Evolutionary conservation across 306 rosid species (phyloP), one percentile per base, ranked within the genome.

Genomic region (Citrullus colocynthis): DNA sequence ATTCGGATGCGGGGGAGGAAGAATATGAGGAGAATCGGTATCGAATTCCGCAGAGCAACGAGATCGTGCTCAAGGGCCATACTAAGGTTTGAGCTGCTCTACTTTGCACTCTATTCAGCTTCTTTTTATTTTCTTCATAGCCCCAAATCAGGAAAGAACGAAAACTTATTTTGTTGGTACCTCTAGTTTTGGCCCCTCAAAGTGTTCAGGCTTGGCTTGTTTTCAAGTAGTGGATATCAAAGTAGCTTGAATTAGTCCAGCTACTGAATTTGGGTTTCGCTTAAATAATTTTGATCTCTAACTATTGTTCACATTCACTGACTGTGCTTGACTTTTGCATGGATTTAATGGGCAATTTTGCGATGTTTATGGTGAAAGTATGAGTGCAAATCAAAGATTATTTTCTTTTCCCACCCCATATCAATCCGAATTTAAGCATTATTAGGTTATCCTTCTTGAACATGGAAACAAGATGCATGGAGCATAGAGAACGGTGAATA

Each of bases 41-140:
- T 80, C 87, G 95, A 67, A 90, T 94, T 76, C 98, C 98, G 20
- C 86, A 85, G n/a, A 94, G 90, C 82, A 94, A 94, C 48, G 95
- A 92, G 90, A 94, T 94, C 81, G 95, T 89, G 24, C 96, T 94
- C 67, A 90, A 92, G 85, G 98, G 98, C 30, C 97, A 94, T 83
- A 90, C 88, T 37, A 94, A 94, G 96, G 97, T 90, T 78, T 56
- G 9, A 6, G 7, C 37, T 79, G 41, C 4, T 3, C 28, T 45
- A 48, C 4, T 34, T 58, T 58, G 44, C 62, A 21, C 16, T 9
- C 54, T 9, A 16, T 75, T 75, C 67, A 24, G 21, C 78, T 52
- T 6, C 6, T 56, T 75, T n/a, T 21, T 9, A 42, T 18, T 73
- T 52, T 3, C 36, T 52, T 39, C 30, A 34, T 4, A 1, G 51